A percentile compares a stretch with the other conserved stretches of the same genome.
Evolutionary conservation across 2,329 filamentous ascomycete species (phyloP).

Genomic region (Stromatinia cepivora): DNA sequence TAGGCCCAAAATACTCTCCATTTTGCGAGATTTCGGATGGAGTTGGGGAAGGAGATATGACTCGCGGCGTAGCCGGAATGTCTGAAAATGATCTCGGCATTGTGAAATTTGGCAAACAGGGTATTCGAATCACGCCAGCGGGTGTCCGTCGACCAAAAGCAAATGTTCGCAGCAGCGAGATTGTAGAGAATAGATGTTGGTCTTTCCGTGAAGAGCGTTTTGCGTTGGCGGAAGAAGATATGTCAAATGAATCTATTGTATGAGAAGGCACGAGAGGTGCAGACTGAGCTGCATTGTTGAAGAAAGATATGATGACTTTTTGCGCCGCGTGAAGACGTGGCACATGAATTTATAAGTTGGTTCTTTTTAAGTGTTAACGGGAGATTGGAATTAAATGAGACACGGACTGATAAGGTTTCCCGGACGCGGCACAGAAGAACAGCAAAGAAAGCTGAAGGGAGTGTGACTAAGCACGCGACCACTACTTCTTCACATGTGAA

Average conservation of each 20-base stretch:
- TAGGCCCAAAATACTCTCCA: slow-evolving; percentile 69
- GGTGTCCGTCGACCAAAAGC: slow-evolving; percentile 51
- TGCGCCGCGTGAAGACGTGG: slow-evolving; percentile 36
- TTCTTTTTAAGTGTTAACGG: slow-evolving; percentile 25
- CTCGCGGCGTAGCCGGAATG: slow-evolving; percentile 77
- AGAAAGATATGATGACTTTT: slow-evolving; percentile 39
- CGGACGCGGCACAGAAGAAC: slow-evolving; percentile 8
- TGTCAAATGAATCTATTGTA: slow-evolving; percentile 48
- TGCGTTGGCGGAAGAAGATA: slow-evolving; percentile 33
- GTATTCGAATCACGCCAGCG: slow-evolving; percentile 56
- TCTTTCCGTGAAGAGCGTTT: slow-evolving; percentile 52
- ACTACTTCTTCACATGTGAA: slow-evolving; percentile 1
- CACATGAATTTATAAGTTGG: slow-evolving; percentile 31
- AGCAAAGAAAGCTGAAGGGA: not conserved
- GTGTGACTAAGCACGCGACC: slow-evolving; percentile 23
- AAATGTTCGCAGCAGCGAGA: slow-evolving; percentile 52
- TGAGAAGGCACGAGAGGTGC: slow-evolving; percentile 55
- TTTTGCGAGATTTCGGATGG: slow-evolving; percentile 57
- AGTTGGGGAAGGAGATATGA: slow-evolving; percentile 86
- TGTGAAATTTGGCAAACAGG: slow-evolving; percentile 61
- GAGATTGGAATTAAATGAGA: slow-evolving; percentile 20
- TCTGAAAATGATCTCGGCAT: slow-evolving; percentile 42
- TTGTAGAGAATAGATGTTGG: slow-evolving; percentile 49
- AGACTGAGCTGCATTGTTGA: slow-evolving; percentile 61
- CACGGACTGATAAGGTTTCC: slow-evolving; percentile 9